Base-by-base conservation (phyloP, 257 asterid species). In the Leptodermis oblonga region DNA sequence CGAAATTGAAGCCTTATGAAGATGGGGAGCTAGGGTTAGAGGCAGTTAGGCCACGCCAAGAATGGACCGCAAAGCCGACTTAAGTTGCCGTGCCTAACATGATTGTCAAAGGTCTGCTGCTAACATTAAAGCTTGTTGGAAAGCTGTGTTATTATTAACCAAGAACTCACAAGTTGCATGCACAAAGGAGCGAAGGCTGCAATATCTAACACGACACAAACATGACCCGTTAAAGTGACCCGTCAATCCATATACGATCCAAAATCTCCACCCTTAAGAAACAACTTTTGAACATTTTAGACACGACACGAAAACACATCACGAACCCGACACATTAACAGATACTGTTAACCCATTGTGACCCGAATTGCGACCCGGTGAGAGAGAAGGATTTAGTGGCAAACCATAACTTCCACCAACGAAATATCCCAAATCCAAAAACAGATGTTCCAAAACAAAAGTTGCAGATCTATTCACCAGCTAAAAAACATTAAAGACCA, bases 11-110 rank as follows among this genome's bases (percentile, higher is more conserved):
- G 53, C 68, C 4, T 18, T 41, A 37, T 41, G n/a, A 25, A n/a
- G 3, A 13, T 41, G 43, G 18, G 39, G 26, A 31, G 45, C 65
- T 60, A 13, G 18, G 56, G 26, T 12, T 22, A 25, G 28, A 49
- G 43, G 49, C 23, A 52, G 51, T 68, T 68, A n/a, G 62, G 72
- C 72, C 62, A 36, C 13, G n/a, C 62, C 34, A 33, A 67, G 33
- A n/a, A 31, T 60, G 72, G 63, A 68, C 72, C 72, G 18, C 25
- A 15, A 15, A 68, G 72, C 49, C 60, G 22, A n/a, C 25, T 34
- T 34, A 52, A 68, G 45, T 52, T 55, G 33, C 36, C 62, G 11
- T 31, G 63, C 48, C 61, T 33, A 15, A 26, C 63, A 7, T n/a
- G 59, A 49, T n/a, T 48, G 56, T 28, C 60, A 49, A 28, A 37